Base-by-base conservation (phyloP, 2,329 filamentous ascomycete genomes). In the Elsinoe arachidis region DNA sequence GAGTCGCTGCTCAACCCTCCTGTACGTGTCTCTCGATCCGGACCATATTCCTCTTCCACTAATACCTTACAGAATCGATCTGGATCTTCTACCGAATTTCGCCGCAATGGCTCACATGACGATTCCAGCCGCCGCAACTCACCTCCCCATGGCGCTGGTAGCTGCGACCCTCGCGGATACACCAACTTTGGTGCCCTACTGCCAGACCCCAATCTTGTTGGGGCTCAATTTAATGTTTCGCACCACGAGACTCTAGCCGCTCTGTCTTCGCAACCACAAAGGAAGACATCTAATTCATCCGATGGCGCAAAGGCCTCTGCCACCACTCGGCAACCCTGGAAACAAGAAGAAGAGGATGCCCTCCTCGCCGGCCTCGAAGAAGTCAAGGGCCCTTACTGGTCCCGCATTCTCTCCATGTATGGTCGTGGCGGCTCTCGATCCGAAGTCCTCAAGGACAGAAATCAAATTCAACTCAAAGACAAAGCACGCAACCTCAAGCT, bases 321-420 rank as follows among this genome's bases (percentile, higher is more conserved):
- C 14, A 60, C 60, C 11, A 58, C 58, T 15, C 68, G 90, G 33
- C 81, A 90, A 26, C 89, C 90, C 0, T 96, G 90, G 90, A 89
- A 86, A 0, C 84, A 87, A 3, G 88, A 93, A 61, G 90, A 96
- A 71, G 90, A 96, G 68, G 90, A 90, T 69, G 90, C 90, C 0
- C 77, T 96, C 15, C 92, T 96, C 86, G 83, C 87, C 51, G 90
- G 90, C 1, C 80, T 96, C 3, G 90, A 95, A 66, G 83, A 87
- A 68, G 90, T 96, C 47, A 90, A 91, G 68, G 90, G 90, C 0
- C 90, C 90, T 15, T 90, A 96, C 66, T 96, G 90, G 90, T 92
- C 88, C 63, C 90, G 95, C 68, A 96, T 96, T 47, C 76, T 96
- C 11, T 85, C 85, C 1, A 80, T 95, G 41, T 95, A 92, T 68